These are phyloP conservation scores for Globomyces pollinis-pini DNA, from an alignment of 192 early-diverging fungal genomes.

Conservation along the genomic window DNA sequence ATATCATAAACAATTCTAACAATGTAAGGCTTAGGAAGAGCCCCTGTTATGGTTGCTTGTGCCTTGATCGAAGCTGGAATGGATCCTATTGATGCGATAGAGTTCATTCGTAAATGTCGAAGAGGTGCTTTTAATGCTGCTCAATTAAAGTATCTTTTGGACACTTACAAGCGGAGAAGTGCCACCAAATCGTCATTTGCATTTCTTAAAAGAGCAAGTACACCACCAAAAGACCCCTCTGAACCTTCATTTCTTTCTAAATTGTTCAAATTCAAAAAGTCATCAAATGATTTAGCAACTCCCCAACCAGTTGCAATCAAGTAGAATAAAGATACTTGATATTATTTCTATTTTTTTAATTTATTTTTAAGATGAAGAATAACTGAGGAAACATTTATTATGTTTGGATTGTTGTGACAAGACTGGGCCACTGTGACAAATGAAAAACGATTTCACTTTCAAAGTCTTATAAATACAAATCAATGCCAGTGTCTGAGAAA, in stretches of 20 bases:
- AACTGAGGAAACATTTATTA: too few species aligned
- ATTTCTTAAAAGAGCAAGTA: slow-evolving; percentile 1
- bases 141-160: slow-evolving; percentile 56
- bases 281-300: background rate
- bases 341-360: too few species aligned
- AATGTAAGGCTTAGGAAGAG: slow-evolving; percentile 89
- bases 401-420: too few species aligned
- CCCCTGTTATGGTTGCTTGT: slow-evolving; percentile 80
- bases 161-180: slow-evolving; percentile 41
- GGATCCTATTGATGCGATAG: slow-evolving; percentile 62
- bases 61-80: slow-evolving; percentile 71
- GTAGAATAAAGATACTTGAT: too few species aligned
- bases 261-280: slow-evolving; percentile 20
- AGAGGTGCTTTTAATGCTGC: slow-evolving; percentile 68
- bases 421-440: too few species aligned
- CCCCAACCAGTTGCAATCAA: too few species aligned
- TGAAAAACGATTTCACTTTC: too few species aligned
- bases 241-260: background rate
- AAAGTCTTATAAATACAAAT: too few species aligned
- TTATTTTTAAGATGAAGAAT: too few species aligned
- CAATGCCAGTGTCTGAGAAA: too few species aligned
- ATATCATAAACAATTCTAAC: too few species aligned
- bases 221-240: background rate
- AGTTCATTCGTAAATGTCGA: slow-evolving; percentile 55
- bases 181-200: slow-evolving; percentile 1